These are phyloP conservation scores for Canariomyces notabilis DNA, from an alignment of 2,329 filamentous ascomycete genomes.

Conservation along the genomic window DNA sequence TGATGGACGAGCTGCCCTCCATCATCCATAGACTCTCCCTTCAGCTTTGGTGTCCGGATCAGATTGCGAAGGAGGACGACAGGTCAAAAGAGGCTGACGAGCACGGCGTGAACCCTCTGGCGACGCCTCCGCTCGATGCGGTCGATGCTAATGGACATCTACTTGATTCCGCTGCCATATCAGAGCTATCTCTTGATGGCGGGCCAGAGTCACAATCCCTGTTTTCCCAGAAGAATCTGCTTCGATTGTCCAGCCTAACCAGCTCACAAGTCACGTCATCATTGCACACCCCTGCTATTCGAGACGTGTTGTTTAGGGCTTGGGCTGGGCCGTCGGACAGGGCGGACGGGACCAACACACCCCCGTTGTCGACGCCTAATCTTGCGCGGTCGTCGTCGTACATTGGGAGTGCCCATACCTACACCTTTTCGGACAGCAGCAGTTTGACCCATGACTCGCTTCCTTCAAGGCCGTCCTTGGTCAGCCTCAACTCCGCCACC, in stretches of 20 bases:
- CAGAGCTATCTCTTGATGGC: conserved; percentile 72
- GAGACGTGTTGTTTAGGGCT: conserved; percentile 84
- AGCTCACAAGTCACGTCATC: conserved; percentile 89
- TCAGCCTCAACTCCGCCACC: conserved; percentile 56
- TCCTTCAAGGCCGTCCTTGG: conserved; percentile 63
- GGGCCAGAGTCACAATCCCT: conserved; percentile 78
- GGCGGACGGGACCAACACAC: conserved; percentile 52
- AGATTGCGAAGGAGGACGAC: conserved; percentile 62
- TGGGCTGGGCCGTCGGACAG: conserved; percentile 79
- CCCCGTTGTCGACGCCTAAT: conserved; percentile 44
- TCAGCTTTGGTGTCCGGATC: conserved; percentile 84
- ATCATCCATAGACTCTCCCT: conserved; percentile 93
- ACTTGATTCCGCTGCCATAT: conserved; percentile 69
- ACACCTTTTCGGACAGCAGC: conserved; percentile 68
- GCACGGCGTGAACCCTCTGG: conserved; percentile 69
- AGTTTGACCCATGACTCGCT: conserved; percentile 58
- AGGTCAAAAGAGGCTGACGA: conserved; percentile 50
- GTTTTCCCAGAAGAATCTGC: conserved; percentile 91
- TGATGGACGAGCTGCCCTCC: conserved; percentile 96
- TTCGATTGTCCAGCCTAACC: conserved; percentile 74
- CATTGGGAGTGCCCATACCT: conserved; percentile 54
- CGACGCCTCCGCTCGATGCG: conserved; percentile 73
- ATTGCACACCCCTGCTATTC: conserved; percentile 84
- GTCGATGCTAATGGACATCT: conserved; percentile 76
- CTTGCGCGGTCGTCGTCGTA: conserved; percentile 62